These are phyloP conservation scores for Paxillus involutus DNA, from an alignment of 768 basidiomycete genomes.

Conservation along the genomic window DNA sequence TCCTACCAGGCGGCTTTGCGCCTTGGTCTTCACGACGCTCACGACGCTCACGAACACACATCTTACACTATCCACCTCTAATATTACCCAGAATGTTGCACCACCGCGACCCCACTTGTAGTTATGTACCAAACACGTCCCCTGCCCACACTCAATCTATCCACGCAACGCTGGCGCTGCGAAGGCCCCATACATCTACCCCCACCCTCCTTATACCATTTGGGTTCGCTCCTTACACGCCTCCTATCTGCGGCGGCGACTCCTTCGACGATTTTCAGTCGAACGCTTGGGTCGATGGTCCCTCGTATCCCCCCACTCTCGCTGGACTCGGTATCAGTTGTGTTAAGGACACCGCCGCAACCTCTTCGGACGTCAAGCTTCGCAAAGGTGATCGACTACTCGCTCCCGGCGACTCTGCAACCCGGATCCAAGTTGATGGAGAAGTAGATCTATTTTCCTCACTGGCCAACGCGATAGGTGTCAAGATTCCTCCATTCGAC, in stretches of 20 bases:
- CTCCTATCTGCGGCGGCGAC: background rate
- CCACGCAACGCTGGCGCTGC: slow-evolving; percentile 34
- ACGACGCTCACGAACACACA: slow-evolving; percentile 2
- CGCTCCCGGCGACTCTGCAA: background rate
- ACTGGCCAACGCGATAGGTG: background rate
- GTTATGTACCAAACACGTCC: slow-evolving; percentile 10
- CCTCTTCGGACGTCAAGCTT: background rate
- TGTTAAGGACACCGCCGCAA: background rate
- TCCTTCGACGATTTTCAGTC: slow-evolving; percentile 29
- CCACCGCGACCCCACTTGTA: slow-evolving; percentile 21
- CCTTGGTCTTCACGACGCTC: slow-evolving; percentile 1
- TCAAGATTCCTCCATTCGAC: background rate
- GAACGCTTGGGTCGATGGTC: slow-evolving; percentile 22
- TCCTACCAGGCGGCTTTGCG: slow-evolving; percentile 3
- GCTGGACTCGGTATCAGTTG: slow-evolving; percentile 29
- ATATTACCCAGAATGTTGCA: slow-evolving; percentile 23
- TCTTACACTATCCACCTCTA: slow-evolving; percentile 7
- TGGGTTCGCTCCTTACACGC: slow-evolving; percentile 9
- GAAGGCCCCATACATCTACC: slow-evolving; percentile 11
- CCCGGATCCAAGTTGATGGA: slow-evolving; percentile 7
- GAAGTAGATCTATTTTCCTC: background rate
- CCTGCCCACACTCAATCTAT: slow-evolving; percentile 9
- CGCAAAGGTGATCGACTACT: background rate
- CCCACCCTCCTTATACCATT: slow-evolving; percentile 32
- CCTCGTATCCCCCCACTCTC: slow-evolving; percentile 13